These are phyloP conservation scores for Amylocystis lapponica DNA, from an alignment of 768 basidiomycete genomes.

Conservation along the genomic window DNA sequence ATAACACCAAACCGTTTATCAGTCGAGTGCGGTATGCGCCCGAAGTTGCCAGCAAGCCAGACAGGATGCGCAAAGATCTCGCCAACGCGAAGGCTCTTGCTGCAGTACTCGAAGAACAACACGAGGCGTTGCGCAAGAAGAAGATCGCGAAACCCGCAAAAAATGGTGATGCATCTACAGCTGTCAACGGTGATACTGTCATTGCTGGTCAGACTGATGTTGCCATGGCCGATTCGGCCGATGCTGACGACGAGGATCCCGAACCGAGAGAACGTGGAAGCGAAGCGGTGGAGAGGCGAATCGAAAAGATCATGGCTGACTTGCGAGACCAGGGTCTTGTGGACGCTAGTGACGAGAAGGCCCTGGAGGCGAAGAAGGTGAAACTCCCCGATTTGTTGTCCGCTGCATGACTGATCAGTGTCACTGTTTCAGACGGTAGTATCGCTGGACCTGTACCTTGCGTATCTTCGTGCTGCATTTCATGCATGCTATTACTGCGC, in stretches of 20 bases:
- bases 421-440: constrained; percentile 66
- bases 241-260: constrained; percentile 39
- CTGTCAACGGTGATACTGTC: constrained; percentile 8
- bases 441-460: constrained; percentile 87
- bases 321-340: constrained; percentile 59
- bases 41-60: constrained; percentile 73
- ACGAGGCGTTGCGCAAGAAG: constrained; percentile 43
- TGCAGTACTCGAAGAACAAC: constrained; percentile 69
- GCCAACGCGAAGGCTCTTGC: constrained; percentile 70
- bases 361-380: constrained; percentile 69
- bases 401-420: constrained; percentile 1
- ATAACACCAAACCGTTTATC: constrained; percentile 71
- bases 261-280: constrained; percentile 64
- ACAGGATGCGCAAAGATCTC: constrained; percentile 77
- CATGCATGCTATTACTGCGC: constrained; percentile 98
- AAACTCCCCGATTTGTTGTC: constrained; percentile 7
- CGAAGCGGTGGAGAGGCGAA: constrained; percentile 74
- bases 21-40: constrained; percentile 78
- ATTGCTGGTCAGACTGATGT: constrained; percentile 20
- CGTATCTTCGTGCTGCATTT: constrained; percentile 88
- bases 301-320: constrained; percentile 71
- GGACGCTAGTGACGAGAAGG: constrained; percentile 58
- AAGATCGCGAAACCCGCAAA: constrained; percentile 18
- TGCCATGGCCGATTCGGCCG: constrained; percentile 20
- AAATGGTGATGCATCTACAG: constrained; percentile 15